Percentiles rank a stretch among this genome's conserved stretches.
Conservation (phyloP, 2,329 filamentous ascomycete genomes). For the Chrysoporthe puriensis region DNA sequence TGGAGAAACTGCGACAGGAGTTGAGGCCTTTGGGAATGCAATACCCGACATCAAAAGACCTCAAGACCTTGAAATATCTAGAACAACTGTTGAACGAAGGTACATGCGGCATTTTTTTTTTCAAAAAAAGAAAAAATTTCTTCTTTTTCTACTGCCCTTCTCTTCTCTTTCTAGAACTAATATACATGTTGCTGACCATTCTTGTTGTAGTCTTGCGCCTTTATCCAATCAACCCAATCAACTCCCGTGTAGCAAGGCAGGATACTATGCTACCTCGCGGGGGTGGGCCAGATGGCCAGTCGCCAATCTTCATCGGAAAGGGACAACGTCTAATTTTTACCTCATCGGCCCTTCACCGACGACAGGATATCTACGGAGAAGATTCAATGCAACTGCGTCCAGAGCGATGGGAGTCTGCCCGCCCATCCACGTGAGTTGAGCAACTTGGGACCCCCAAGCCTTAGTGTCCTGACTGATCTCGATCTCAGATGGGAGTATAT, state of each 20-base stretch:
- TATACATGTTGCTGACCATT: neutral
- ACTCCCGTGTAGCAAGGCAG: constrained; percentile 45
- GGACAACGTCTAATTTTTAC: too few species aligned
- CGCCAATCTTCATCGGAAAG: neutral
- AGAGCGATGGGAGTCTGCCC: neutral
- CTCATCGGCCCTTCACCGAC: too few species aligned
- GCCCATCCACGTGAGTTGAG: neutral
- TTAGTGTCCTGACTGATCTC: neutral
- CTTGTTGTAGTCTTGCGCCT: constrained; percentile 43
- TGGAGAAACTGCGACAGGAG: constrained; percentile 43
- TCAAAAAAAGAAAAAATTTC: too few species aligned
- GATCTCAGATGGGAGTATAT: constrained; percentile 52
- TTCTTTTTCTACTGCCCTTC: too few species aligned
- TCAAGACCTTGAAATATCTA: constrained; percentile 51
- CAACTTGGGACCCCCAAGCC: neutral
- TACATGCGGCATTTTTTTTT: constrained; percentile 30
- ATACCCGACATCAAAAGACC: constrained; percentile 47
- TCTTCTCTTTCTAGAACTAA: too few species aligned
- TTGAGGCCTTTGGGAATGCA: constrained; percentile 34
- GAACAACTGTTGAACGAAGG: constrained; percentile 52
- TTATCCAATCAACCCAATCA: constrained; percentile 48
- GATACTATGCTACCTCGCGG: constrained; percentile 52
- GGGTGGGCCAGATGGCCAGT: constrained; percentile 46
- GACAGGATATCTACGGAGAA: too few species aligned
- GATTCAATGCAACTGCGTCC: too few species aligned